Evolutionary conservation across 192 early-diverging fungal genomes (phyloP), one percentile per base, ranked within the genome.

Genomic region (Oehlia diaphana): DNA sequence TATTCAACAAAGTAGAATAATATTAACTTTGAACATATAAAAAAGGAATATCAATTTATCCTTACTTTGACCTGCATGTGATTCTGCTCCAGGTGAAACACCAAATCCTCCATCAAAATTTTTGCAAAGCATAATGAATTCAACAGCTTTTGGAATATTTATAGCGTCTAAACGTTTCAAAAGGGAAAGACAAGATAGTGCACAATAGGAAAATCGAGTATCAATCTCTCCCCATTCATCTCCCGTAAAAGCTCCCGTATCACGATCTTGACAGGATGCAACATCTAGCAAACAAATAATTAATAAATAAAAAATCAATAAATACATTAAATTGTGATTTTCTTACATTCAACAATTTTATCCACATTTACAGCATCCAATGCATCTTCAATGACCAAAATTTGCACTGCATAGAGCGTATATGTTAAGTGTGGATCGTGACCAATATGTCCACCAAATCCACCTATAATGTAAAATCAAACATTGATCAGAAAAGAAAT

Each of bases 81-180:
- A 94, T 84, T 98, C 98, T 16, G 94, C 94, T 13, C 96, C 96
- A 0, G 95, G 95, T 31, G 88, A 85, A 70, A 87, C 95, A 9
- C 98, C 98, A 82, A 94, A 99, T 14, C 95, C 98, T 58, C 98
- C 98, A 83, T 99, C 97, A 86, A 95, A 97, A 86, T 99, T 99
- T 76, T 91, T 92, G 80, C 97, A 97, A 23, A 80, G 33, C 7
- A 90, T 78, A 33, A 98, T 85, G 79, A 91, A 98, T 44, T 88
- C 87, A 5, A 94, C 91, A 2, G 93, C 89, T 31, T 88, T 90
- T 31, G 81, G 63, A 23, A 93, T 66, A 67, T 91, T 82, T 39
- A 92, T 44, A 7, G 84, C 84, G 39, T 93, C 90, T 49, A 95
- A 80, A 9, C 90, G 81, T 23, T 87, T 90, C 28, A 99, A 82